Percentiles rank a stretch among this genome's conserved stretches.
These are phyloP conservation scores for Pyrenula aspistea DNA, from an alignment of 495 filamentous ascomycete genomes.

Conservation along the genomic window DNA sequence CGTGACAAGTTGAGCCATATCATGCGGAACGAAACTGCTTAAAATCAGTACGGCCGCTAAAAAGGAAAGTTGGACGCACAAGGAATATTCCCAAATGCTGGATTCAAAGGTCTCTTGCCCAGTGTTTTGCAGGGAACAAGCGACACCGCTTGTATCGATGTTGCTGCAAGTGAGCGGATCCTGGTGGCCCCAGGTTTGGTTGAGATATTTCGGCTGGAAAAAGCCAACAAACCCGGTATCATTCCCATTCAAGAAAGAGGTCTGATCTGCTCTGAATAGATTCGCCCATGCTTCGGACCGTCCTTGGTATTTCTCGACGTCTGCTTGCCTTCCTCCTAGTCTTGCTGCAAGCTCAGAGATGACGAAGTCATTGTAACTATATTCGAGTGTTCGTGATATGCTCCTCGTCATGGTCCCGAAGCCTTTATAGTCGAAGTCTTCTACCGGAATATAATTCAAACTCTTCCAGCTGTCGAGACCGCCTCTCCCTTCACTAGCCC, in stretches of 20 bases:
- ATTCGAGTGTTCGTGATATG: conserved; percentile 61
- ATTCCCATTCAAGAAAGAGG: conserved; percentile 27
- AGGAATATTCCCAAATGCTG: conserved; percentile 62
- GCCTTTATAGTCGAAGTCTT: conserved; percentile 57
- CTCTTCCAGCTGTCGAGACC: conserved; percentile 59
- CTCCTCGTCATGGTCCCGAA: conserved; percentile 62
- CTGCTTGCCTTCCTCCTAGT: conserved; percentile 34
- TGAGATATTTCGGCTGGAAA: conserved; percentile 47
- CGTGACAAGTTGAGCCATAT: conserved; percentile 50
- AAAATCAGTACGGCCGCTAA: no score
- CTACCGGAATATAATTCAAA: conserved; percentile 54
- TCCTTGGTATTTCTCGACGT: conserved; percentile 47
- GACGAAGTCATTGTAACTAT: conserved; percentile 58
- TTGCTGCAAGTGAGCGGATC: conserved; percentile 42
- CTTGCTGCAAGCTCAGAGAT: conserved; percentile 42
- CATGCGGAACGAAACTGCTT: conserved; percentile 53
- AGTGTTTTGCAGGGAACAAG: conserved; percentile 51
- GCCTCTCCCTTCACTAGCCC: conserved; percentile 62
- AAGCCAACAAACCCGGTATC: conserved; percentile 50
- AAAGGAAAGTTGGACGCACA: no score
- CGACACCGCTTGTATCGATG: conserved; percentile 27
- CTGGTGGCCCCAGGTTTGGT: conserved; percentile 47
- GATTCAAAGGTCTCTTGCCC: conserved; percentile 51
- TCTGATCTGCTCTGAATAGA: conserved; percentile 48
- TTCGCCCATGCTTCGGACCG: conserved; percentile 56